Evolutionary conservation across 495 filamentous ascomycete genomes (phyloP), one percentile per base, ranked within the genome.

Genomic region (Glarea lozoyensis): DNA sequence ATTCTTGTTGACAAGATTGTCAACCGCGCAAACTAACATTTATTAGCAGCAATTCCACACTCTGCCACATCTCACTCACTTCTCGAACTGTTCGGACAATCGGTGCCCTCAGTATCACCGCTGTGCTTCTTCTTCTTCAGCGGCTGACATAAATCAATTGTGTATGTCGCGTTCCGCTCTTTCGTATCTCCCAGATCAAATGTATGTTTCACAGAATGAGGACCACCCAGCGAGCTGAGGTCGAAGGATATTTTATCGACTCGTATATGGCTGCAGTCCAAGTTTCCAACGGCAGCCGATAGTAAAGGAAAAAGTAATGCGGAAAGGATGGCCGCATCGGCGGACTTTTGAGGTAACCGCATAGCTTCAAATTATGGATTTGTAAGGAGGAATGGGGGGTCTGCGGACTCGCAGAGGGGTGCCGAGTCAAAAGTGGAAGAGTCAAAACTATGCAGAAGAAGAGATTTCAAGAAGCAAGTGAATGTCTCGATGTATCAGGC

Each of bases 91-190:
- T 64, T 54, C n/a, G 73, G 62, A 61, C 88, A 79, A 58, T 76
- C 54, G 29, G 84, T n/a, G n/a, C n/a, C 62, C 33, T 65, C 59
- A 30, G 67, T 63, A 0, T 50, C 41, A 0, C 61, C 58, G 4
- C 66, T 67, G 30, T 70, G 69, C 23, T 65, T 70, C 40, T 65
- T 70, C 40, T 70, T 66, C 43, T 67, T 65, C 32, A 98, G 63
- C 13, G 70, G 66, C 25, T 64, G 63, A 61, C 92, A 98, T 37
- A 95, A 72, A 51, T 96, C 85, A 25, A 98, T 59, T n/a, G 84
- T 85, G 63, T 89, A 95, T 7, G 85, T 95, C 5, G 79, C 87
- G 54, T 94, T 94, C 23, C 55, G 53, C 10, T 59, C 46, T 9
- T 45, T 64, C n/a, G n/a, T n/a, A 10, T 33, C 12, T 0, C 69